phyloP scores from a whole-genome alignment of 768 basidiomycete genomes.

The Suillus variegatus region DNA sequence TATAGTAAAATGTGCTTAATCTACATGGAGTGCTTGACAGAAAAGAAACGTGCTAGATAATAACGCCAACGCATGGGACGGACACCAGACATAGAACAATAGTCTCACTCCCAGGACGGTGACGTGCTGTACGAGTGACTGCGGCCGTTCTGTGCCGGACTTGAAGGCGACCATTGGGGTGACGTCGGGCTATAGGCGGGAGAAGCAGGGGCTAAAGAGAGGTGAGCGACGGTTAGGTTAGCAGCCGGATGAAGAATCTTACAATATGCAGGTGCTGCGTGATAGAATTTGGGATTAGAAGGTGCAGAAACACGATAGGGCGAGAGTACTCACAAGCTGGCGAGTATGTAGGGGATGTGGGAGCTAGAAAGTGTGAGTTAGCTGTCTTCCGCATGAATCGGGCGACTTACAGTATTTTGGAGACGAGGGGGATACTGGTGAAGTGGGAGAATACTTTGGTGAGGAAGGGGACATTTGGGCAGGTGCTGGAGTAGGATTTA shows the following conservation, averaged over 20 bases:
- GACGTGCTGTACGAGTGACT: conserved; percentile 47
- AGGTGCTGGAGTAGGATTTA: conserved; percentile 51
- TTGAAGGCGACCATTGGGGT: conserved; percentile 81
- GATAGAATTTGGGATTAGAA: conserved; percentile 11
- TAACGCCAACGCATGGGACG: conserved; percentile 14
- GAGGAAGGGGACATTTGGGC: conserved; percentile 86
- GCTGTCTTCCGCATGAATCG: background rate
- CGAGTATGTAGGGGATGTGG: conserved; percentile 86
- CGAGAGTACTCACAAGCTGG: conserved; percentile 69
- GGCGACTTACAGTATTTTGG: conserved; percentile 82
- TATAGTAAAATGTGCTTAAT: conserved; percentile 34
- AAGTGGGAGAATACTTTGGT: conserved; percentile 92
- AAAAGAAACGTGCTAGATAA: conserved; percentile 21
- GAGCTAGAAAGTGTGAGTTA: conserved; percentile 49
- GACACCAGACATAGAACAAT: conserved; percentile 9
- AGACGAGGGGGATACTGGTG: conserved; percentile 88
- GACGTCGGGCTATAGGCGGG: conserved; percentile 87
- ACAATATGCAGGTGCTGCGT: conserved; percentile 80
- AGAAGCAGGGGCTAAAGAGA: conserved; percentile 68
- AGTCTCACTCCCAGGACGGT: conserved; percentile 51
- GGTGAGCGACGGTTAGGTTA: conserved; percentile 10
- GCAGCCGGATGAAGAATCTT: conserved; percentile 34
- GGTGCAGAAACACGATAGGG: conserved; percentile 1
- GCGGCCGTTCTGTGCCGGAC: conserved; percentile 62
- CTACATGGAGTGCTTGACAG: conserved; percentile 36